These are phyloP conservation scores for Yamadazyma friedrichii DNA, from an alignment of 1,139 yeast genomes.

Conservation along the genomic window DNA sequence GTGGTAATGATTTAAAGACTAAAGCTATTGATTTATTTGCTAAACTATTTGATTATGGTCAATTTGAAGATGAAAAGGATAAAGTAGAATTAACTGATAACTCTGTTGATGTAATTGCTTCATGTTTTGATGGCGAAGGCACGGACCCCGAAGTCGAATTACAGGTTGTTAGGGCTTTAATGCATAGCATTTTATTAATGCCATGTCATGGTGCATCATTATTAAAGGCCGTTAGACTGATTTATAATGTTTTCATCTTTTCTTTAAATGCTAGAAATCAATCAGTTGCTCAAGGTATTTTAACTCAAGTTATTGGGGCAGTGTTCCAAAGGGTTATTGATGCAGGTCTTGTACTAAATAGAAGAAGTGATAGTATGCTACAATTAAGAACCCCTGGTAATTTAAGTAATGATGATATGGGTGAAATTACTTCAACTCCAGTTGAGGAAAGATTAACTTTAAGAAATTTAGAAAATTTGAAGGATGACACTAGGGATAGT, in stretches of 20 bases:
- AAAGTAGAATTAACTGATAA: slow-evolving; percentile 70
- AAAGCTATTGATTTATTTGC: slow-evolving; percentile 47
- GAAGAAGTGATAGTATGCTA: slow-evolving; percentile 21
- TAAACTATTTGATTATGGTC: slow-evolving; percentile 44
- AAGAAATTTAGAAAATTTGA: slow-evolving; percentile 53
- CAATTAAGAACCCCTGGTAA: slow-evolving; percentile 18
- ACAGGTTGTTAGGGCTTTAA: slow-evolving; percentile 88
- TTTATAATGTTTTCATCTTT: slow-evolving; percentile 85
- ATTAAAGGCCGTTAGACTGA: slow-evolving; percentile 87
- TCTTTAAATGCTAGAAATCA: slow-evolving; percentile 83
- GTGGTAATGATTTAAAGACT: slow-evolving; percentile 33
- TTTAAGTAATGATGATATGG: slow-evolving; percentile 21
- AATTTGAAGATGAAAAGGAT: slow-evolving; percentile 36
- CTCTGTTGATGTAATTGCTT: slow-evolving; percentile 80
- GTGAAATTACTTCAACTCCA: slow-evolving; percentile 13
- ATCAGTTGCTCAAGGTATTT: slow-evolving; percentile 91
- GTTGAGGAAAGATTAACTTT: slow-evolving; percentile 48
- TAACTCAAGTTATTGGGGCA: slow-evolving; percentile 85
- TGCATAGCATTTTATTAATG: slow-evolving; percentile 79
- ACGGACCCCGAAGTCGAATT: slow-evolving; percentile 87
- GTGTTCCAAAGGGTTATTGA: slow-evolving; percentile 74
- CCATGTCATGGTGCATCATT: slow-evolving; percentile 91
- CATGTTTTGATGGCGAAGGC: slow-evolving; percentile 88
- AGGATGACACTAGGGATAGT: slow-evolving; percentile 51
- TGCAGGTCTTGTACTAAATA: slow-evolving; percentile 19